phyloP scores from a whole-genome alignment of 768 basidiomycete species.

The Hebeloma cylindrosporum region DNA sequence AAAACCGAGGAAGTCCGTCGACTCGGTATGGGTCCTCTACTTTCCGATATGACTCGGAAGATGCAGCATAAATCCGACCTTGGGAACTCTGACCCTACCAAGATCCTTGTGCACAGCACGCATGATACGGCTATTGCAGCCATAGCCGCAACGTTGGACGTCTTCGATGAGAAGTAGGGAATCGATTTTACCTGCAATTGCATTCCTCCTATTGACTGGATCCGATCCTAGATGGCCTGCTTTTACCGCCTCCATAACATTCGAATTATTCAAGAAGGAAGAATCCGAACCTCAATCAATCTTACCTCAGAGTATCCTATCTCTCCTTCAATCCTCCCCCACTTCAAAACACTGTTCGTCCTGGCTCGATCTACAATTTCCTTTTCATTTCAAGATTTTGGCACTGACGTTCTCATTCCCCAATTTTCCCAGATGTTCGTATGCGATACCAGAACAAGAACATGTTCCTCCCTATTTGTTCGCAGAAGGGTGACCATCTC shows the following conservation, averaged over 20 bases:
- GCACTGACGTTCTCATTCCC: not conserved
- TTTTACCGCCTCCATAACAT: conserved; percentile 71
- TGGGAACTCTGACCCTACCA: conserved; percentile 48
- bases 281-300: conserved; percentile 13
- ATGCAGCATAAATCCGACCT: conserved; percentile 58
- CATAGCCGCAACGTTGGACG: conserved; percentile 63
- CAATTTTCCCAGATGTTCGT: conserved; percentile 50
- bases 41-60: conserved; percentile 60
- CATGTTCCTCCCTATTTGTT: conserved; percentile 63
- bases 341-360: conserved; percentile 30
- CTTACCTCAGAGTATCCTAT: conserved; percentile 42
- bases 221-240: conserved; percentile 59
- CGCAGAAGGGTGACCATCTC: conserved; percentile 64
- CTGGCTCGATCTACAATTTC: not conserved
- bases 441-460: conserved; percentile 75
- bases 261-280: conserved; percentile 64
- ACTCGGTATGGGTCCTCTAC: conserved; percentile 75
- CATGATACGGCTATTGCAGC: conserved; percentile 75
- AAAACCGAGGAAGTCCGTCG: conserved; percentile 72
- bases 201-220: conserved; percentile 1
- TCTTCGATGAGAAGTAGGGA: conserved; percentile 66
- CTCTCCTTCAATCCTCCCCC: conserved; percentile 30
- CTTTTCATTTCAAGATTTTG: not conserved
- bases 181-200: not conserved
- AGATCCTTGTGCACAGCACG: conserved; percentile 67